Evolutionary conservation across 306 rosid genomes (phyloP), one percentile per base, ranked within the genome.

Genomic region (Vigna mungo): DNA sequence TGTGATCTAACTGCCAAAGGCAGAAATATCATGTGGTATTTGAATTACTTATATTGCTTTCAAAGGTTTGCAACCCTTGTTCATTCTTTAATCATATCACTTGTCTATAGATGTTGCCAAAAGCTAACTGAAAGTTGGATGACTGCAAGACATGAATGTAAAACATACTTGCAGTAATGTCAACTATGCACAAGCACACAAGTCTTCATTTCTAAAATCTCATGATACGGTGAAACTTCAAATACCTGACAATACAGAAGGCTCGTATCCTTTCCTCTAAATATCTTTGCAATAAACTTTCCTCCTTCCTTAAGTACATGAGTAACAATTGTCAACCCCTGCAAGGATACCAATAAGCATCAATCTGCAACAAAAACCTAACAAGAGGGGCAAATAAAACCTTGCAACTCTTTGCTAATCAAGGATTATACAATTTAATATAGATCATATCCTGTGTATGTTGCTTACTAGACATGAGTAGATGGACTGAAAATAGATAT

Each of bases 241-340:
- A 41, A 49, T 87, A 95, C 98, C 98, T 95, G 97, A 66, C 96
- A 88, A 82, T 95, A 95, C 43, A 95, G 75, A 86, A 92, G 98
- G 83, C 98, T 89, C 9, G 97, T 92, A 77, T 95, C 97, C 71
- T 95, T 95, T 68, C 98, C 97, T 78, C 97, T 91, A 63, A 95
- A 95, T 85, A 95, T 95, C 87, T 95, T 95, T 39, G 97, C 98
- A 72, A 92, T 90, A 88, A 95, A 92, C 76, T 85, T 90, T 68
- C 98, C 97, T 59, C 98, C 98, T 87, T 90, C 97, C 86, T 93
- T 88, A 51, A 95, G 97, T 59, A 92, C 83, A 77, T 94, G 97
- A 46, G 96, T 87, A 72, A 95, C 98, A 64, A 95, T 91, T 49
- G 98, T 95, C 84, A 95, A 88, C 77, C 98, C 98, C 98, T 92